A percentile compares a stretch with the other conserved stretches of the same genome.
phyloP scores from a whole-genome alignment of 2,329 filamentous ascomycete genomes.

The Beauveria australis region DNA sequence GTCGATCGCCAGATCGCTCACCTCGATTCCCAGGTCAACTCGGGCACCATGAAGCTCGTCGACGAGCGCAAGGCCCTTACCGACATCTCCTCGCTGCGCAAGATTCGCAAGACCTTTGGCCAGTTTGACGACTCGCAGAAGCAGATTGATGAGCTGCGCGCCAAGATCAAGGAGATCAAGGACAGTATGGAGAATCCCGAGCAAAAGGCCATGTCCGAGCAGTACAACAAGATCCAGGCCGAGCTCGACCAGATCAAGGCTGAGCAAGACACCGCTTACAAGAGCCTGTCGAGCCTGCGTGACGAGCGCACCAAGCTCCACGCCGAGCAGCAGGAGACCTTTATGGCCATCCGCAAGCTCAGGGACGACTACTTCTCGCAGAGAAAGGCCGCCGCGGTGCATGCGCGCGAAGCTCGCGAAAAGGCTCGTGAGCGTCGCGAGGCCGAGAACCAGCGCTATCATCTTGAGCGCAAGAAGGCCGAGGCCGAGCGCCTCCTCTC shows the following conservation, averaged over 20 bases:
- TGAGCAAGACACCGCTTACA: slow-evolving; percentile 85
- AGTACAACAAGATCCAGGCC: slow-evolving; percentile 75
- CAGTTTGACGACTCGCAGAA: slow-evolving; percentile 80
- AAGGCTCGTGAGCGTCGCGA: slow-evolving; percentile 68
- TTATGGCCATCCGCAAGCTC: slow-evolving; percentile 68
- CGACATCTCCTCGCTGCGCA: slow-evolving; percentile 75
- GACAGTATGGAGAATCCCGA: slow-evolving; percentile 88
- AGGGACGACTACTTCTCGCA: slow-evolving; percentile 82
- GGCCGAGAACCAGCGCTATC: slow-evolving; percentile 68
- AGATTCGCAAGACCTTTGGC: slow-evolving; percentile 85
- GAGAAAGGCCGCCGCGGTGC: slow-evolving; percentile 74
- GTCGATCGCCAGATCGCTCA: slow-evolving; percentile 73
- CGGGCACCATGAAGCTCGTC: slow-evolving; percentile 86
- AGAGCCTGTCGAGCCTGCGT: slow-evolving; percentile 73
- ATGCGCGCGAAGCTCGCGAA: slow-evolving; percentile 75
- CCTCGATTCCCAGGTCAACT: slow-evolving; percentile 79
- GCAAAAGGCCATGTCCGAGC: slow-evolving; percentile 76
- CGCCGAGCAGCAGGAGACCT: slow-evolving; percentile 81
- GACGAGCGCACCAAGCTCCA: slow-evolving; percentile 82
- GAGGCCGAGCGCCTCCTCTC: slow-evolving; percentile 68
- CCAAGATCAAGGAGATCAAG: slow-evolving; percentile 80
- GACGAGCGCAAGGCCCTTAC: slow-evolving; percentile 91
- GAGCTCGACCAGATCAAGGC: slow-evolving; percentile 87
- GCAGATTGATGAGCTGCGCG: slow-evolving; percentile 78
- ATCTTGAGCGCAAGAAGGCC: slow-evolving; percentile 67